Evolutionary conservation across 352 stramenopile genomes (phyloP).

Genomic region (Phytopythium ostracodes): DNA sequence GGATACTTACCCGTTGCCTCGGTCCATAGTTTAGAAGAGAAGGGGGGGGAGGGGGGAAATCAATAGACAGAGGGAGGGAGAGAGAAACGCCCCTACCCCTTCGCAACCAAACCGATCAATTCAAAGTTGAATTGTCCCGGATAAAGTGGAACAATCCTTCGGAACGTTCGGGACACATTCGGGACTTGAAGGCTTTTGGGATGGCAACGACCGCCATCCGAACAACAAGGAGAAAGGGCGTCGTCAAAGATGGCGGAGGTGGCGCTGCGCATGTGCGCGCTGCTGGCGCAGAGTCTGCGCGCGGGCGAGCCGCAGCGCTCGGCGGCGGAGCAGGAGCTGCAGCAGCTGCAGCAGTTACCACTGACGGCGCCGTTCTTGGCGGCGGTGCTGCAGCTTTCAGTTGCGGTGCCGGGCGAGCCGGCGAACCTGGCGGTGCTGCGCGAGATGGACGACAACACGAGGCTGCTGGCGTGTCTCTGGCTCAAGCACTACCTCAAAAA

Average conservation of each 20-base stretch:
- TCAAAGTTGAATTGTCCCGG: slow-evolving; percentile 3
- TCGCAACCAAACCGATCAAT: not conserved
- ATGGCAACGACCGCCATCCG: not conserved
- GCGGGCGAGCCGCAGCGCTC: slow-evolving; percentile 33
- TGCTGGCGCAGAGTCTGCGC: slow-evolving; percentile 46
- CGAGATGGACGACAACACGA: slow-evolving; percentile 39
- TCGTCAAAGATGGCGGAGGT: slow-evolving; percentile 14
- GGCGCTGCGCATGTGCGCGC: slow-evolving; percentile 32
- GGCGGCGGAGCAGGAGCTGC: slow-evolving; percentile 50
- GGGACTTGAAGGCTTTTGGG: not conserved
- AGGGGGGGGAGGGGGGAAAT: not conserved
- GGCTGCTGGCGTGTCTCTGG: slow-evolving; percentile 69
- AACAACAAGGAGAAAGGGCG: not conserved
- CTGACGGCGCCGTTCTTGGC: slow-evolving; percentile 34
- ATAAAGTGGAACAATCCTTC: not conserved
- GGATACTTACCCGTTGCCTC: slow-evolving; percentile 4
- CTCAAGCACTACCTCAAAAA: slow-evolving; percentile 70
- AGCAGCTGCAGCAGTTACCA: slow-evolving; percentile 36
- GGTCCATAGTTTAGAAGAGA: not conserved
- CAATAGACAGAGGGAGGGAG: not conserved
- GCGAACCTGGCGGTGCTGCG: slow-evolving; percentile 21
- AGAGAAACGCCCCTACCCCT: not conserved
- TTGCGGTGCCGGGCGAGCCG: slow-evolving; percentile 28
- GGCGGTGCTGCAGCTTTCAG: slow-evolving; percentile 38
- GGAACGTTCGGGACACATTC: not conserved